Evolutionary conservation across 176 grass and related monocot genomes (phyloP).

Genomic region (Lolium rigidum): DNA sequence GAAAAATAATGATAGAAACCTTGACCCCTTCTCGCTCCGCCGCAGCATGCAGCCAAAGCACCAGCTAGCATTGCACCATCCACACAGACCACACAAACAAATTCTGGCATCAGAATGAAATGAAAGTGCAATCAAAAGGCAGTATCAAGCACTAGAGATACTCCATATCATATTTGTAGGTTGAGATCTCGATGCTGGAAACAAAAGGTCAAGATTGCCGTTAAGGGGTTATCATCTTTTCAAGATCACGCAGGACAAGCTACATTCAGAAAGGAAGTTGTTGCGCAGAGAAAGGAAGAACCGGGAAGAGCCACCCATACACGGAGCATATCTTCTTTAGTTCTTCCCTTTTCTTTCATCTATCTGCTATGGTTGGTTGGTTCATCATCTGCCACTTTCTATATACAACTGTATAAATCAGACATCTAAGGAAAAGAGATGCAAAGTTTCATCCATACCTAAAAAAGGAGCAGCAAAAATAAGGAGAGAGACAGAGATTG

Average conservation of each 20-base stretch:
- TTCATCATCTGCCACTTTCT: slow-evolving; percentile 50
- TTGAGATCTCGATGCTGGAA: slow-evolving; percentile 31
- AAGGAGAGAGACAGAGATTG: background rate
- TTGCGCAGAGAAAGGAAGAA: slow-evolving; percentile 43
- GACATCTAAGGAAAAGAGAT: slow-evolving; percentile 33
- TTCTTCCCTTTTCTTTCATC: background rate
- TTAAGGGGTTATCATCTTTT: slow-evolving; percentile 14
- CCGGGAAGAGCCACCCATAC: slow-evolving; percentile 39
- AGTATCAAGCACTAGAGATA: background rate
- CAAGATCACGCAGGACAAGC: slow-evolving; percentile 24
- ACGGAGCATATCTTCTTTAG: background rate
- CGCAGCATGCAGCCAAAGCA: slow-evolving; percentile 44
- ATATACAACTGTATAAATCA: slow-evolving; percentile 46
- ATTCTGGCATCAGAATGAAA: background rate
- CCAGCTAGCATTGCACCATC: slow-evolving; percentile 7
- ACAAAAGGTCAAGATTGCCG: slow-evolving; percentile 30
- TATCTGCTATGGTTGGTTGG: slow-evolving; percentile 7
- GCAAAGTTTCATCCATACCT: slow-evolving; percentile 34
- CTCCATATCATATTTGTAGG: background rate
- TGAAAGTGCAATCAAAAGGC: slow-evolving; percentile 19
- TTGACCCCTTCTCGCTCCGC: slow-evolving; percentile 29
- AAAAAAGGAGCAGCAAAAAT: slow-evolving; percentile 34
- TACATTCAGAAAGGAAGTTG: slow-evolving; percentile 39
- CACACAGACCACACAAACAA: slow-evolving; percentile 44
- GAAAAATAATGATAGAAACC: slow-evolving; percentile 27